phyloP scores from a whole-genome alignment of 202 grass and related monocot species.

The Setaria viridis region DNA sequence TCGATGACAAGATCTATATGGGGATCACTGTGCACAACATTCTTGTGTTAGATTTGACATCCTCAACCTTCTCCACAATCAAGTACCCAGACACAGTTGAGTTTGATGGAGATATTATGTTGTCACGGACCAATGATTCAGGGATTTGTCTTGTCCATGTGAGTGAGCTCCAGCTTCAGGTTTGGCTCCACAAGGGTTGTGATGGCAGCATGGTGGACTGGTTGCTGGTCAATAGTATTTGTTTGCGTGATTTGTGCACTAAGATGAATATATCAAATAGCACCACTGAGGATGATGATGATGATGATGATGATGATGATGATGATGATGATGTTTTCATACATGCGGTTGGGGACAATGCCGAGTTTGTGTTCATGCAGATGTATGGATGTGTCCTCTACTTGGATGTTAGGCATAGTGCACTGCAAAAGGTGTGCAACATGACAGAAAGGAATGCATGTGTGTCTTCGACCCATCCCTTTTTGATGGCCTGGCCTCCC shows the following conservation, averaged over 20 bases:
- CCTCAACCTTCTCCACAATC: not conserved
- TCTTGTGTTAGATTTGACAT: slow-evolving; percentile 37
- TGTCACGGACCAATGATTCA: not conserved
- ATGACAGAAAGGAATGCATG: not conserved
- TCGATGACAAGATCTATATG: slow-evolving; percentile 16
- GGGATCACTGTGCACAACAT: not conserved
- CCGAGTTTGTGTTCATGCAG: not conserved
- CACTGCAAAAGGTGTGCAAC: not conserved
- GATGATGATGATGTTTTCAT: not conserved
- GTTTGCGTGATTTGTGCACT: not conserved
- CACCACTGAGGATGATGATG: not conserved
- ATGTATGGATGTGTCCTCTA: not conserved
- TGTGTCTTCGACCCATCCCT: not conserved
- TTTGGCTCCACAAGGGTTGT: not conserved
- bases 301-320: not conserved
- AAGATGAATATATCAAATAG: not conserved
- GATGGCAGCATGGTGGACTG: not conserved
- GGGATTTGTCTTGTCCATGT: slow-evolving; percentile 19
- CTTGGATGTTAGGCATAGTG: slow-evolving; percentile 28
- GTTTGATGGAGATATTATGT: not conserved
- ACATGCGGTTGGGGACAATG: not conserved
- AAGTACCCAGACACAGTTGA: not conserved
- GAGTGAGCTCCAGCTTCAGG: not conserved
- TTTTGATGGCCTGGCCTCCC: slow-evolving; percentile 21
- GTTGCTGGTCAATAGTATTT: slow-evolving; percentile 1